Percentiles rank a stretch among this genome's conserved stretches.
Conservation (phyloP, 163 green algal genomes). For the Trebouxiophyceae sp. region DNA sequence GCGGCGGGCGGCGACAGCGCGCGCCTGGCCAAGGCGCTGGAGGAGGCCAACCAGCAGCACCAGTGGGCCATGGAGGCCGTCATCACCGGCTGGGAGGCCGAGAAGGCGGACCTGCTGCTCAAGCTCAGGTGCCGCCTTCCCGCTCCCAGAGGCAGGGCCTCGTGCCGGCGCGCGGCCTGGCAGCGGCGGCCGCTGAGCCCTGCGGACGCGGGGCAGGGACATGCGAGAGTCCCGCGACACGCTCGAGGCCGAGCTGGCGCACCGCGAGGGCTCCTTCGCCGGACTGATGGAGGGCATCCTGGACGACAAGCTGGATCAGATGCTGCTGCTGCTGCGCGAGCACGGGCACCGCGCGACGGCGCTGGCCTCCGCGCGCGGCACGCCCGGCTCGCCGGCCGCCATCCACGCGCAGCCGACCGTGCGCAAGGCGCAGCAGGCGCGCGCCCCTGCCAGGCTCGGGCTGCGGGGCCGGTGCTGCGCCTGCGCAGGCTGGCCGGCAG, state of each 20-base stretch:
- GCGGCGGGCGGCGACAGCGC: neutral
- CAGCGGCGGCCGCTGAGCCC: too few species aligned
- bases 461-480: too few species aligned
- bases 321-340: neutral
- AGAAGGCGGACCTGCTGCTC: neutral
- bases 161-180: too few species aligned
- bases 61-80: neutral
- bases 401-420: neutral
- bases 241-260: slow-evolving; percentile 10
- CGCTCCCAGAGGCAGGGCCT: too few species aligned
- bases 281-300: slow-evolving; percentile 1
- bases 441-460: neutral
- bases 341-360: neutral
- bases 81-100: neutral
- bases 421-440: neutral
- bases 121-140: neutral
- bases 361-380: neutral
- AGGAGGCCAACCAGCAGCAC: neutral
- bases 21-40: neutral
- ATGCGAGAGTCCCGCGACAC: slow-evolving; percentile 5
- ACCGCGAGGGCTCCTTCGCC: slow-evolving; percentile 14
- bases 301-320: slow-evolving; percentile 17
- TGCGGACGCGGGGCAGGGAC: too few species aligned
- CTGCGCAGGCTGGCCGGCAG: too few species aligned
- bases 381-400: neutral